Evolutionary conservation across 1,284 basidiomycete species (phyloP), one percentile per base, ranked within the genome.

Genomic region (Cerrena zonata): DNA sequence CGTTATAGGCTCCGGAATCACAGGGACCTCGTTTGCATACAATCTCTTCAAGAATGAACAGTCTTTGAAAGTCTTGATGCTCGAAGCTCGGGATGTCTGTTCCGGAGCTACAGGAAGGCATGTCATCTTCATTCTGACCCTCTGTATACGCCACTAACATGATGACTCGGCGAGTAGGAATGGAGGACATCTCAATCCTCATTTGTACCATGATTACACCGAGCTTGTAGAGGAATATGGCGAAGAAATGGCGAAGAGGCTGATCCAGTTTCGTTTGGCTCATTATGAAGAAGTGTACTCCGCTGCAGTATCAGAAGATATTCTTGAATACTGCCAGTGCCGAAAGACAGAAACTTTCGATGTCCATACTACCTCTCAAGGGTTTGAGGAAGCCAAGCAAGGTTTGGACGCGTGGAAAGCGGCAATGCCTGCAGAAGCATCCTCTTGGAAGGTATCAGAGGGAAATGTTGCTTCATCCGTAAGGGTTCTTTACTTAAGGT

Each of bases 71-170:
- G 61, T 86, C 1, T 72, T 84, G 10, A 81, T 87, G 75, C 71
- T 88, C 12, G 85, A 88, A 51, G 86, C 85, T 4, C 69, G 85
- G 53, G 82, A 82, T 5, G 71, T 73, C 0, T 87, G 86, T 57
- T 84, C 82, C 0, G 86, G 85, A 4, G 86, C 85, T 12, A 86
- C 84, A 1, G 84, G 76, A 39, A 74, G 84, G 84, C 82, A 48
- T 37, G 70, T 47, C 7, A 34, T n/a, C n/a, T n/a, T n/a, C n/a
- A n/a, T n/a, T n/a, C n/a, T n/a, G n/a, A n/a, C n/a, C n/a, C n/a
- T n/a, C n/a, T n/a, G 30, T 34, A 34, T 15, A 34, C 15, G 7
- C 7, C 30, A 34, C 30, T 34, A 7, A 7, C 30, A 15, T 7
- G 7, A 34, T 34, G 30, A 34, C 30, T 34, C 30, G 49, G 25